Conservation (phyloP, 108 stramenopile genomes). For the Pseudonitzschia delicatissima region DNA sequence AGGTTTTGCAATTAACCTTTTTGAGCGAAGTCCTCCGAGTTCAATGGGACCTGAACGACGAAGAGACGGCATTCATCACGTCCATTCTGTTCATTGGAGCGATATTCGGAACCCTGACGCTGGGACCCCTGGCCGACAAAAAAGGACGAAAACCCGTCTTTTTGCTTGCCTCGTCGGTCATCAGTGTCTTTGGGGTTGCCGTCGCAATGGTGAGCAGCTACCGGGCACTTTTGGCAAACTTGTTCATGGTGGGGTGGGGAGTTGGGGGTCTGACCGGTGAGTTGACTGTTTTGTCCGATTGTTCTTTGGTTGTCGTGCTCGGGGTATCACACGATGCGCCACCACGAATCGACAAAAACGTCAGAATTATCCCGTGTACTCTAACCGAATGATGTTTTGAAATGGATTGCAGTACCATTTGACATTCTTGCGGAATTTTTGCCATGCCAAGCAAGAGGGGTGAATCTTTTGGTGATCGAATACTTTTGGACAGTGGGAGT, state of each 20-base stretch:
- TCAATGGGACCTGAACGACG: slow-evolving; percentile 61
- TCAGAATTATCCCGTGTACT: too few relatives aligned
- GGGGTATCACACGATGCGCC: slow-evolving; percentile 28
- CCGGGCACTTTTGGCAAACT: slow-evolving; percentile 34
- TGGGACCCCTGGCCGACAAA: slow-evolving; percentile 78
- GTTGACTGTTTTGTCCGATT: not conserved
- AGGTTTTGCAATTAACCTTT: slow-evolving; percentile 73
- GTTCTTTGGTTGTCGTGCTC: not conserved
- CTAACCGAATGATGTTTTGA: too few relatives aligned
- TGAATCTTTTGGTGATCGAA: slow-evolving; percentile 62
- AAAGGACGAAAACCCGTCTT: slow-evolving; percentile 76
- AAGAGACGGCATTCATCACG: slow-evolving; percentile 63
- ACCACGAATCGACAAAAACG: too few relatives aligned
- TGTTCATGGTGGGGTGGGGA: slow-evolving; percentile 78
- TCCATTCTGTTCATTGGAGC: slow-evolving; percentile 72
- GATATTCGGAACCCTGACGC: slow-evolving; percentile 62
- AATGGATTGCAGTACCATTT: slow-evolving; percentile 68
- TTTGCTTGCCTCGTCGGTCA: slow-evolving; percentile 53
- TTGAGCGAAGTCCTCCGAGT: slow-evolving; percentile 57
- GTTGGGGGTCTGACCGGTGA: slow-evolving; percentile 39
- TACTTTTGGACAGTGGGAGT: slow-evolving; percentile 84
- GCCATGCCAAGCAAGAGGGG: slow-evolving; percentile 48
- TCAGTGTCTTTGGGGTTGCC: slow-evolving; percentile 58
- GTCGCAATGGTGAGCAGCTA: slow-evolving; percentile 54
- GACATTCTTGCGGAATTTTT: slow-evolving; percentile 80